These are phyloP conservation scores for Sherardia arvensis DNA, from an alignment of 257 asterid genomes.

Conservation along the genomic window DNA sequence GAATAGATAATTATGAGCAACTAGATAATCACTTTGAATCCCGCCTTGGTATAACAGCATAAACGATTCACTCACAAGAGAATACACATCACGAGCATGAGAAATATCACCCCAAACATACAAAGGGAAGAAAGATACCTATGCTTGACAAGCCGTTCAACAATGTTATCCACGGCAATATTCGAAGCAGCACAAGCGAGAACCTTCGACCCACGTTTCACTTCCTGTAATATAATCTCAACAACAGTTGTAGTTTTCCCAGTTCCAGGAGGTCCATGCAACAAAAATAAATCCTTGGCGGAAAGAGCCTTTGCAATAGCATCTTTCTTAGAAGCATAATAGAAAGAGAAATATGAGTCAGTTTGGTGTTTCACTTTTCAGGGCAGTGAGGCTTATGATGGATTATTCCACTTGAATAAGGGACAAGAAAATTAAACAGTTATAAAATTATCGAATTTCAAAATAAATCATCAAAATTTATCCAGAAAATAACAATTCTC, in stretches of 20 bases:
- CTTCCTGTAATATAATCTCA: slow-evolving; percentile 93
- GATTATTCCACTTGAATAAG: not conserved
- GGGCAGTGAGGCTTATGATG: not conserved
- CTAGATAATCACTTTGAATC: not conserved
- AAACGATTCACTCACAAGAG: not conserved
- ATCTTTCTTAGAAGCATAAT: slow-evolving; percentile 43
- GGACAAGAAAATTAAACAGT: not conserved
- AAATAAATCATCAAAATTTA: not conserved
- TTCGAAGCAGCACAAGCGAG: slow-evolving; percentile 99
- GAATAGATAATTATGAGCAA: not conserved
- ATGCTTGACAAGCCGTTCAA: slow-evolving; percentile 91
- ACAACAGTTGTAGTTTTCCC: slow-evolving; percentile 99
- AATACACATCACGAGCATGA: not conserved
- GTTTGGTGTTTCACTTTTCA: slow-evolving; percentile 8
- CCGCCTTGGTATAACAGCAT: not conserved
- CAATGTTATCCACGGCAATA: slow-evolving; percentile 97
- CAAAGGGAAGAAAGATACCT: slow-evolving; percentile 35
- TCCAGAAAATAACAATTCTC: not conserved
- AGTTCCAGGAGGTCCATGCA: slow-evolving; percentile 99
- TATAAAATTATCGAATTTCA: not conserved
- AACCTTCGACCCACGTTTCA: slow-evolving; percentile 82
- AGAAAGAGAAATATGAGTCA: slow-evolving; percentile 16
- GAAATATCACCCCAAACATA: not conserved
- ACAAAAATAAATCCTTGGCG: slow-evolving; percentile 86
- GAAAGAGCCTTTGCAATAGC: slow-evolving; percentile 87